A percentile compares a stretch with the other conserved stretches of the same genome.
Conservation (phyloP, 2,329 filamentous ascomycete species). For the Dothistroma septosporum region DNA sequence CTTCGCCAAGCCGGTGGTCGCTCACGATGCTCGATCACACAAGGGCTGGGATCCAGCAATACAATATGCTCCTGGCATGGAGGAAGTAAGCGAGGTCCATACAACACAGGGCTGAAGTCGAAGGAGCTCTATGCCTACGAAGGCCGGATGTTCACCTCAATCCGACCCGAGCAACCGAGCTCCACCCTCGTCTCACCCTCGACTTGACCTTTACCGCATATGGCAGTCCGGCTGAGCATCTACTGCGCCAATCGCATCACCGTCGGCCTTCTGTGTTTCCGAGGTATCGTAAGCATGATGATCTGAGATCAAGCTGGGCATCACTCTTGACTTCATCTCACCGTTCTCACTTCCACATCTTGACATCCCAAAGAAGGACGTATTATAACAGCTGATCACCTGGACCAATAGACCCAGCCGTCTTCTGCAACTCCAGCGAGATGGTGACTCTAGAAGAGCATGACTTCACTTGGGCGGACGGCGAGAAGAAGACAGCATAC, state of each 20-base stretch:
- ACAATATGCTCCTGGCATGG: neutral
- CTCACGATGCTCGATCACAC: neutral
- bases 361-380: no score
- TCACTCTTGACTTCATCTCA: neutral
- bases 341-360: neutral
- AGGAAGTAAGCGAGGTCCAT: neutral
- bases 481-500: conserved; percentile 28
- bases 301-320: neutral
- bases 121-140: neutral
- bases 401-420: no score
- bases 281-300: neutral
- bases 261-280: neutral
- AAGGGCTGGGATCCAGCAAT: neutral
- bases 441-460: conserved; percentile 17
- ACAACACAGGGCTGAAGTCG: neutral
- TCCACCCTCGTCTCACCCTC: neutral
- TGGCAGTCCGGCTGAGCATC: neutral
- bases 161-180: neutral
- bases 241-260: neutral
- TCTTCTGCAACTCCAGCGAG: neutral
- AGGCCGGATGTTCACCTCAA: neutral
- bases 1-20: neutral
- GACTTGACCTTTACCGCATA: neutral
- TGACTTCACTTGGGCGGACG: conserved; percentile 19
- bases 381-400: no score